Percentiles rank a stretch among this genome's conserved stretches.
Conservation (phyloP, 176 grass and related monocot species). For the Luzula sylvatica region DNA sequence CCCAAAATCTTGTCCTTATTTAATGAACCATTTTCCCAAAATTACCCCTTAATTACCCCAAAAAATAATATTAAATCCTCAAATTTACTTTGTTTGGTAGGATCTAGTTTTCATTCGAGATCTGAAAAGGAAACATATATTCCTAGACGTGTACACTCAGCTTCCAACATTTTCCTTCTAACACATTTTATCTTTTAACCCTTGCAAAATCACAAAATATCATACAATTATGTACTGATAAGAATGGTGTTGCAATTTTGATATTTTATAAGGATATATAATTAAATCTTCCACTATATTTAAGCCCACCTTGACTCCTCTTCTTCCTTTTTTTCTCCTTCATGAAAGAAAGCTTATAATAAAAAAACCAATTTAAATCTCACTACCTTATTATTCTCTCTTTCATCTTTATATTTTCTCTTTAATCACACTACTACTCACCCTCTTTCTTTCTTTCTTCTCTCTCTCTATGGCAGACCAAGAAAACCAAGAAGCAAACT, state of each 20-base stretch:
- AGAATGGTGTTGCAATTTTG: no score
- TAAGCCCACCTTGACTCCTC: not conserved
- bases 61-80: not conserved
- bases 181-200: slow-evolving; percentile 1
- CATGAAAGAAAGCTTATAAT: not conserved
- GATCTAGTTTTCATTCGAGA: not conserved
- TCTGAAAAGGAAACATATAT: slow-evolving; percentile 17
- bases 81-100: slow-evolving; percentile 16
- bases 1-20: slow-evolving; percentile 17
- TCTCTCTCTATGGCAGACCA: slow-evolving; percentile 2
- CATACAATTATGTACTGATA: no score
- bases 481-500: not conserved
- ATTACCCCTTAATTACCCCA: not conserved
- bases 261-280: no score
- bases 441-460: slow-evolving; percentile 27
- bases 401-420: slow-evolving; percentile 6
- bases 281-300: no score
- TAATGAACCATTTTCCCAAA: not conserved
- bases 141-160: slow-evolving; percentile 8
- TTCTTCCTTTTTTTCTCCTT: not conserved
- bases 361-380: not conserved
- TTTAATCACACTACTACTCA: slow-evolving; percentile 9
- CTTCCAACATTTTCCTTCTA: slow-evolving; percentile 16
- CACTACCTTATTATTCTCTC: not conserved
- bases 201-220: no score